Percentiles rank a stretch among this genome's conserved stretches.
Conservation (phyloP, 768 basidiomycete genomes). For the Phylloporus sp. region DNA sequence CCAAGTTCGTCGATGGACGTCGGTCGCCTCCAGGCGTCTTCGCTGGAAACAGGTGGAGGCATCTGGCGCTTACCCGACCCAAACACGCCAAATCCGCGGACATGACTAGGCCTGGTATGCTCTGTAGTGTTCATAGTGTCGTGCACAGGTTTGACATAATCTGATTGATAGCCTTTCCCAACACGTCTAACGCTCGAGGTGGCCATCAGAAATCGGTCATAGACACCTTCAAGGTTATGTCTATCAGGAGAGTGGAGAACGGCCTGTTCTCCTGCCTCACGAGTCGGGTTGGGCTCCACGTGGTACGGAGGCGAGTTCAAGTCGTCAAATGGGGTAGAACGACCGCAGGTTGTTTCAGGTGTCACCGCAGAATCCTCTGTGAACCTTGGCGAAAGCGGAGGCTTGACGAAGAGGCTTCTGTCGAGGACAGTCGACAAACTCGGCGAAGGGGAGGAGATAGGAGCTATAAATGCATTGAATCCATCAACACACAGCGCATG, state of each 20-base stretch:
- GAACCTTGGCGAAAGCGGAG: slow-evolving; percentile 37
- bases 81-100: slow-evolving; percentile 28
- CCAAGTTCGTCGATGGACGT: slow-evolving; percentile 67
- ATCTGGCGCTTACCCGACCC: slow-evolving; percentile 46
- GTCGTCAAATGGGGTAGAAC: slow-evolving; percentile 35
- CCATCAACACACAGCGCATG: slow-evolving; percentile 1
- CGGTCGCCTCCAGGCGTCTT: slow-evolving; percentile 44
- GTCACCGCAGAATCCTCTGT: slow-evolving; percentile 36
- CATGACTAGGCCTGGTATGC: slow-evolving; percentile 13
- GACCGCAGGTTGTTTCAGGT: slow-evolving; percentile 11
- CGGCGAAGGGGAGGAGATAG: slow-evolving; percentile 40
- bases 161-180: slow-evolving; percentile 79
- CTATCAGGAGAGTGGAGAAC: slow-evolving; percentile 52
- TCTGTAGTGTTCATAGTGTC: slow-evolving; percentile 27
- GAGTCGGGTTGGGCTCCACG: slow-evolving; percentile 61
- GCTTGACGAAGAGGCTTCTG: slow-evolving; percentile 62
- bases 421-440: slow-evolving; percentile 66
- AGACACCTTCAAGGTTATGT: slow-evolving; percentile 66
- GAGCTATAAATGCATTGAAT: slow-evolving; percentile 20
- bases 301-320: slow-evolving; percentile 57
- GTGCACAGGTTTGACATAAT: slow-evolving; percentile 45
- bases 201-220: slow-evolving; percentile 81
- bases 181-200: slow-evolving; percentile 76
- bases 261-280: slow-evolving; percentile 36
- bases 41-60: slow-evolving; percentile 72